Evolutionary conservation across 306 rosid species (phyloP), one percentile per base, ranked within the genome.

Genomic region (Coriaria nepalensis): DNA sequence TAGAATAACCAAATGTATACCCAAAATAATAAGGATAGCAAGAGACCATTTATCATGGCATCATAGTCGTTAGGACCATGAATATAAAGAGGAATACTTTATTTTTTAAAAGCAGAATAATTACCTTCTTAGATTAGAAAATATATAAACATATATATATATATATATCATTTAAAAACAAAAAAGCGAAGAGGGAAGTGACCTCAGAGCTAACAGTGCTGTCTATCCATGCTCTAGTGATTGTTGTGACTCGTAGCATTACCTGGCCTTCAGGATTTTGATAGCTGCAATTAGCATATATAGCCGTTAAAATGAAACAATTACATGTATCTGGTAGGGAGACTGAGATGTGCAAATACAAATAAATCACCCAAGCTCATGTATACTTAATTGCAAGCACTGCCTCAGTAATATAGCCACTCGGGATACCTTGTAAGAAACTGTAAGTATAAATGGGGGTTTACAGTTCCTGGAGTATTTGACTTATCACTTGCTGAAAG

Each of bases 161-260:
- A n/a, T n/a, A n/a, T n/a, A n/a, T n/a, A n/a, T 20, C 29, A 20
- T 20, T 20, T 1, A 20, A 20, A 20, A 20, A 20, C 29, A 20
- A 3, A 20, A 20, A 20, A 20, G 29, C 1, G 29, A 20, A 20
- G 29, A 20, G 29, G 29, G 29, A 59, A 73, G 52, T 41, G 59
- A 88, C 96, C 96, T 88, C 96, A 13, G 95, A 66, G 80, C 78
- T 78, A 61, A 81, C 73, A 45, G 95, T 55, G 55, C 72, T 81
- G 55, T 88, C 96, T 44, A 80, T 75, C 96, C 96, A 88, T 59
- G 76, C 73, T 73, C 93, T 83, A 54, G 93, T 83, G 59, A 88
- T 60, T 46, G 96, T 83, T 20, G 94, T 88, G 50, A 83, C 96
- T 14, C 90, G 86, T 68, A 81, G 95, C 81, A 78, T 76, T 57